Conservation (phyloP, 768 basidiomycete species). For the Termitomyces titanicus region DNA sequence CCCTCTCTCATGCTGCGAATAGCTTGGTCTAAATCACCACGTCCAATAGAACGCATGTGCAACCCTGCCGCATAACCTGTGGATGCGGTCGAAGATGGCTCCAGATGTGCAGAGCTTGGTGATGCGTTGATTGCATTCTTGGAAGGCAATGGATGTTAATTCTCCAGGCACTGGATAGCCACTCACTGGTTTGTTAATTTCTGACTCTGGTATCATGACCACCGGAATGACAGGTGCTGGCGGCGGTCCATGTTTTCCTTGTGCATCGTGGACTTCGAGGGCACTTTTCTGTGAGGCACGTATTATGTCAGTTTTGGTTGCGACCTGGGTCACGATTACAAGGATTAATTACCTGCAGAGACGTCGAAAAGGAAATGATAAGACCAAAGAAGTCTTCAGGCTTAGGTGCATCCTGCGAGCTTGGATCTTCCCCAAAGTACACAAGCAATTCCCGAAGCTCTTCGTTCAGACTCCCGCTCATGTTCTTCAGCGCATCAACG, state of each 20-base stretch:
- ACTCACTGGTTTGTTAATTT: conserved; percentile 20
- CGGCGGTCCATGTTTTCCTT: conserved; percentile 29
- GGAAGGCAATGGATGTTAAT: not conserved
- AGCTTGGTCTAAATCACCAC: conserved; percentile 81
- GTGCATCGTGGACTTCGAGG: conserved; percentile 56
- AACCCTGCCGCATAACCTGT: conserved; percentile 40
- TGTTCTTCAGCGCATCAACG: conserved; percentile 63
- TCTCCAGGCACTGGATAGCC: not conserved
- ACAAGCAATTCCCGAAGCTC: conserved; percentile 58
- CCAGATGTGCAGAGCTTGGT: conserved; percentile 22
- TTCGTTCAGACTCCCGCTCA: conserved; percentile 51
- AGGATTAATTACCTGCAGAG: conserved; percentile 50
- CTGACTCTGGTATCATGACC: conserved; percentile 18
- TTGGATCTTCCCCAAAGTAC: conserved; percentile 79
- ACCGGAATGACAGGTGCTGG: conserved; percentile 13
- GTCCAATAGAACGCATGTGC: conserved; percentile 53
- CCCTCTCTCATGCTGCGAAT: conserved; percentile 78
- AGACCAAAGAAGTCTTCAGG: conserved; percentile 82
- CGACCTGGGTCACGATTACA: not conserved
- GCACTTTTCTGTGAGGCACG: conserved; percentile 60
- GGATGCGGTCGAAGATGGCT: conserved; percentile 29
- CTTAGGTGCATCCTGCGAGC: conserved; percentile 59
- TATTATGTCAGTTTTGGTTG: not conserved
- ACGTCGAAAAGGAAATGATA: conserved; percentile 70
- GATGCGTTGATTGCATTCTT: conserved; percentile 41